phyloP scores from a whole-genome alignment of 2,329 filamentous ascomycete genomes.

The Penicillium polonicum region DNA sequence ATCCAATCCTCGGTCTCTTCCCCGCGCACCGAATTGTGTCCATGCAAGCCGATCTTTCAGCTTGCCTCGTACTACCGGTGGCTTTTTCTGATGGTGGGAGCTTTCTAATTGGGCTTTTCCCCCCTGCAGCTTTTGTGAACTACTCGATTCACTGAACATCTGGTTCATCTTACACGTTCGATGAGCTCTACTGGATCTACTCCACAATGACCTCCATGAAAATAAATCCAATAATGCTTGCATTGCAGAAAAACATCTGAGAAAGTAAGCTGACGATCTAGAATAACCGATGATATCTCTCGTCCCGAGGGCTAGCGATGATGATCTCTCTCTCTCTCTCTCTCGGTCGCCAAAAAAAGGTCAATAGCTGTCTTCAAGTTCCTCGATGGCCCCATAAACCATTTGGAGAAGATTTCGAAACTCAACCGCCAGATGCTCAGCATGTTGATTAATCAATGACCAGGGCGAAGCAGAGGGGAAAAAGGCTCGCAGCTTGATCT shows the following conservation, averaged over 20 bases:
- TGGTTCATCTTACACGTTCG: neutral
- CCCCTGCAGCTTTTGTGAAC: neutral
- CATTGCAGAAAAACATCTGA: neutral
- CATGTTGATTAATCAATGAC: conserved; percentile 1
- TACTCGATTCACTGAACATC: neutral
- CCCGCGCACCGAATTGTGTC: conserved; percentile 17
- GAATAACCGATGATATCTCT: neutral
- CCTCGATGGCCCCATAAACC: neutral
- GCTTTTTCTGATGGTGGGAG: neutral
- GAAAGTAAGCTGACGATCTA: neutral
- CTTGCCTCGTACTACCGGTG: neutral
- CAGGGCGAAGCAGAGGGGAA: conserved; percentile 7
- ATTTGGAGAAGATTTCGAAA: conserved; percentile 7
- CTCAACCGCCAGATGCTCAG: conserved; percentile 8
- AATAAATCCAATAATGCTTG: neutral
- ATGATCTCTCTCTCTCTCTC: neutral
- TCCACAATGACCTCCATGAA: neutral
- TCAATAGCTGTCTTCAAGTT: conserved; percentile 7
- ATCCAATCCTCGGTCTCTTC: conserved; percentile 23
- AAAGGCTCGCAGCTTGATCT: conserved; percentile 4
- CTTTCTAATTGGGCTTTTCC: neutral
- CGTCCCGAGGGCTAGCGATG: neutral
- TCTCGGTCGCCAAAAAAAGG: neutral
- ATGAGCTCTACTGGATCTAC: neutral
- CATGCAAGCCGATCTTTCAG: conserved; percentile 7